Conservation (phyloP, 441 rosid genomes). For the Syzygium syzygioides region DNA sequence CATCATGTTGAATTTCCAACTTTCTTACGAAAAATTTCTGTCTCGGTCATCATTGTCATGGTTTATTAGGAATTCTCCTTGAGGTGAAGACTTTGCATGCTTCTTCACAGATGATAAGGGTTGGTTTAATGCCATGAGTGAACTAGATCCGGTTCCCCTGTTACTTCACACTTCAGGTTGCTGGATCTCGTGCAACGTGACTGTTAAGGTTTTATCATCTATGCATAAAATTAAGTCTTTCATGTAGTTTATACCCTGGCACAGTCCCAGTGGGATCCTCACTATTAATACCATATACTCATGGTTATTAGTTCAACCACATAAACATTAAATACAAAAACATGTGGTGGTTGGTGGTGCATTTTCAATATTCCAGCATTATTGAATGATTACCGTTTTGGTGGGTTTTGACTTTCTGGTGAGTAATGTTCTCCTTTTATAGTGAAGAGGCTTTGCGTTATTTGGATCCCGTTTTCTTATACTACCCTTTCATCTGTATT, state of each 20-base stretch:
- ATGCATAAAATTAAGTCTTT: not conserved
- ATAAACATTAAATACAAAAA: not conserved
- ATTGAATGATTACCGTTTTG: slow-evolving; percentile 2
- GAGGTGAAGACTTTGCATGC: not conserved
- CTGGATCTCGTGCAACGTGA: not conserved
- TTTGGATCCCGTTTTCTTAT: slow-evolving; percentile 1
- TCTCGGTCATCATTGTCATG: not conserved
- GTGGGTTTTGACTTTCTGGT: slow-evolving; percentile 16
- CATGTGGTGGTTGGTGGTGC: slow-evolving; percentile 17
- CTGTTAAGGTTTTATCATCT: not conserved
- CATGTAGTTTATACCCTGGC: not conserved
- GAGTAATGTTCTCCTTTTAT: slow-evolving; percentile 3
- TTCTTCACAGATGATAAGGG: not conserved
- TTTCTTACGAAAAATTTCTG: not conserved
- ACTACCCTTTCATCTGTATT: slow-evolving; percentile 7
- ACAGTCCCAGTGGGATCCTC: not conserved
- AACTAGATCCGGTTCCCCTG: not conserved
- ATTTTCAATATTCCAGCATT: slow-evolving; percentile 6
- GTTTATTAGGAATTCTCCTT: not conserved
- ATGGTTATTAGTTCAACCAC: not conserved
- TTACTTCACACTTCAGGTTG: not conserved
- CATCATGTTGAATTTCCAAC: not conserved
- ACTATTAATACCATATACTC: not conserved
- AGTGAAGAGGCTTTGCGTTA: not conserved
- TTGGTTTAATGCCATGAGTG: not conserved